Evolutionary conservation across 352 stramenopile genomes (phyloP).

Genomic region (Pythium dissimile): DNA sequence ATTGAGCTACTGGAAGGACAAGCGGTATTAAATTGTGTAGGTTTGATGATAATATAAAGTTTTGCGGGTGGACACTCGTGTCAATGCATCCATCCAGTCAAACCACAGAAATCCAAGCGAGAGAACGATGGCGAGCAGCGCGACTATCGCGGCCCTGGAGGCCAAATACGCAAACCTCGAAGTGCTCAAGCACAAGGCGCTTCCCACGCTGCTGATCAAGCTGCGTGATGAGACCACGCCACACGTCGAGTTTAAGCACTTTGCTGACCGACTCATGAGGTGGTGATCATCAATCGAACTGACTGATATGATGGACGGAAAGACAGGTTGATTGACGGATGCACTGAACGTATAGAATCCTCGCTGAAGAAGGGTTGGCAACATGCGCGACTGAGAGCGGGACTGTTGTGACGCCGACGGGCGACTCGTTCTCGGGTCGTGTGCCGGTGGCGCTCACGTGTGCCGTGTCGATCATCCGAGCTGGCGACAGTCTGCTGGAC

Average conservation of each 20-base stretch:
- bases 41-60: slow-evolving; percentile 18
- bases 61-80: slow-evolving; percentile 17
- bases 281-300: slow-evolving; percentile 12
- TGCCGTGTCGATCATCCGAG: slow-evolving; percentile 93
- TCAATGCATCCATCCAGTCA: background rate
- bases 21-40: slow-evolving; percentile 53
- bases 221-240: slow-evolving; percentile 65
- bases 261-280: slow-evolving; percentile 76
- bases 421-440: slow-evolving; percentile 51
- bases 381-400: slow-evolving; percentile 46
- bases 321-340: background rate
- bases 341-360: slow-evolving; percentile 32
- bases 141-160: slow-evolving; percentile 49
- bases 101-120: background rate
- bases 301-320: background rate
- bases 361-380: slow-evolving; percentile 72
- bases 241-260: slow-evolving; percentile 77
- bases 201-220: slow-evolving; percentile 67
- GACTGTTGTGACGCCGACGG: slow-evolving; percentile 68
- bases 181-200: slow-evolving; percentile 61
- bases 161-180: slow-evolving; percentile 57
- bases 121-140: slow-evolving; percentile 38
- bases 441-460: slow-evolving; percentile 72
- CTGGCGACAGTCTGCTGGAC: slow-evolving; percentile 89
- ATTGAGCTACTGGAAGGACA: slow-evolving; percentile 75